These are phyloP conservation scores for Hawksworthiomyces lignivorus DNA, from an alignment of 2,329 filamentous ascomycete species.

Conservation along the genomic window DNA sequence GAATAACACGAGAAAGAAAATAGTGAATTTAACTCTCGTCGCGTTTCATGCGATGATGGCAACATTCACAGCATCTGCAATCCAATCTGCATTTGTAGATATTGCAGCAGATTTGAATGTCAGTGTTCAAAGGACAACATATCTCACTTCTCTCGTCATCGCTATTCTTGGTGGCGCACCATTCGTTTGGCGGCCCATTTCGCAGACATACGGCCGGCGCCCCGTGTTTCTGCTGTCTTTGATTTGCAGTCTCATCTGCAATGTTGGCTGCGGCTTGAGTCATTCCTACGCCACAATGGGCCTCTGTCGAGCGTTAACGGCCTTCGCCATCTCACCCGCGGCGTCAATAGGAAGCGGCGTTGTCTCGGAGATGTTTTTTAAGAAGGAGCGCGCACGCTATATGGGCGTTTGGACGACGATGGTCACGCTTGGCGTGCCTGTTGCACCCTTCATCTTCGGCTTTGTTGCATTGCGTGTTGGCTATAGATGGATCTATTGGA, in stretches of 20 bases:
- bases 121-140: slow-evolving; percentile 40
- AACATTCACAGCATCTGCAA: slow-evolving; percentile 45
- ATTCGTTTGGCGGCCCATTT: slow-evolving; percentile 49
- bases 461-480: slow-evolving; percentile 42
- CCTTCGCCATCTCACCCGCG: slow-evolving; percentile 50
- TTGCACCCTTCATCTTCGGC: slow-evolving; percentile 29
- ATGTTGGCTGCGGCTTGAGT: slow-evolving; percentile 45
- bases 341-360: slow-evolving; percentile 45
- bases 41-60: slow-evolving; percentile 51
- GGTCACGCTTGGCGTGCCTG: slow-evolving; percentile 21
- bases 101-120: slow-evolving; percentile 44
- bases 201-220: slow-evolving; percentile 44
- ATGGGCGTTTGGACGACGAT: slow-evolving; percentile 50
- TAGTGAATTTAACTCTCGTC: slow-evolving; percentile 43
- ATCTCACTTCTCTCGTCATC: slow-evolving; percentile 49
- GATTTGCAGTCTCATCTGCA: slow-evolving; percentile 38
- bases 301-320: slow-evolving; percentile 40
- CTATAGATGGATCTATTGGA: slow-evolving; percentile 53
- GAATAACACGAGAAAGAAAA: no score
- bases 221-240: slow-evolving; percentile 46
- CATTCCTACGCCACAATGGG: slow-evolving; percentile 41
- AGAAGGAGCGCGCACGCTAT: slow-evolving; percentile 42
- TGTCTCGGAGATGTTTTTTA: slow-evolving; percentile 51
- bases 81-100: slow-evolving; percentile 45
- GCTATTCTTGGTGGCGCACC: slow-evolving; percentile 45